Percentiles rank a stretch among this genome's conserved stretches.
Conservation (phyloP, 192 early-diverging fungal genomes). For the Backusella tarrabulga region DNA sequence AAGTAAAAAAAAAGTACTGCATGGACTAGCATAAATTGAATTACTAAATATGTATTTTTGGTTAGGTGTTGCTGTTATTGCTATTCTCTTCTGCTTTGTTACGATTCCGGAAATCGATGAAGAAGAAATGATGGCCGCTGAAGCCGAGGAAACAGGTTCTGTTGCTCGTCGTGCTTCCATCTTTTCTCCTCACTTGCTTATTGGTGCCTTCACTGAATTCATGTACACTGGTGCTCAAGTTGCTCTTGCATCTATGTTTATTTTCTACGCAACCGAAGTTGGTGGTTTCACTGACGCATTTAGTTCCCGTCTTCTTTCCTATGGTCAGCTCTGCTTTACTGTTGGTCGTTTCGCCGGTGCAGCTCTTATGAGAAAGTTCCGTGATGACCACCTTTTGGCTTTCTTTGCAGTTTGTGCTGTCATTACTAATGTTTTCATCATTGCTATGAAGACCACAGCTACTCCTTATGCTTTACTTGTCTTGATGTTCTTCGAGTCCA, state of each 20-base stretch:
- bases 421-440: constrained; percentile 20
- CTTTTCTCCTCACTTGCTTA: constrained; percentile 24
- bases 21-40: background rate
- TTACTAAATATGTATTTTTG: background rate
- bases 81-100: constrained; percentile 25
- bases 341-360: constrained; percentile 35
- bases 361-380: constrained; percentile 16
- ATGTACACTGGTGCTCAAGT: constrained; percentile 40
- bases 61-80: constrained; percentile 29
- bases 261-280: constrained; percentile 25
- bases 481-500: constrained; percentile 34
- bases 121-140: constrained; percentile 36
- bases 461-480: constrained; percentile 29
- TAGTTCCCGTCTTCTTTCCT: constrained; percentile 21
- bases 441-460: constrained; percentile 15
- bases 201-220: constrained; percentile 30
- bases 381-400: constrained; percentile 21
- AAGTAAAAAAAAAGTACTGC: background rate
- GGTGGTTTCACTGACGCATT: constrained; percentile 13
- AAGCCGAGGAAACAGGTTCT: constrained; percentile 22
- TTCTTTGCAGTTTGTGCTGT: constrained; percentile 11
- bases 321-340: constrained; percentile 29
- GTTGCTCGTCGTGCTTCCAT: constrained; percentile 24
- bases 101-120: constrained; percentile 42
- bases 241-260: constrained; percentile 32